Conservation (phyloP, 139 green algal genomes). For the Nannochloris sp. region DNA sequence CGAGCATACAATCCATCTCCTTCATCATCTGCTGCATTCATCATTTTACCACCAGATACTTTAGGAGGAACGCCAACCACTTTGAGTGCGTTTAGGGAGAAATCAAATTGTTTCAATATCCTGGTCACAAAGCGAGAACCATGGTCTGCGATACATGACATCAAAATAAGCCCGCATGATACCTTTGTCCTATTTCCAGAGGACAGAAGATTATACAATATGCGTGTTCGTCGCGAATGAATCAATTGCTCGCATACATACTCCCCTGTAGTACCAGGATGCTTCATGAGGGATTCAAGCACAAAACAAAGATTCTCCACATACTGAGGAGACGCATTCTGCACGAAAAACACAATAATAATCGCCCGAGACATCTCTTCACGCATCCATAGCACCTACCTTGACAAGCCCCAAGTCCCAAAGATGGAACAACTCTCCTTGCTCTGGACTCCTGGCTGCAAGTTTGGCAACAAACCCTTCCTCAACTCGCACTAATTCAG, state of each 20-base stretch:
- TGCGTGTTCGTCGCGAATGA: slow-evolving; percentile 27
- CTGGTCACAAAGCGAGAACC: slow-evolving; percentile 15
- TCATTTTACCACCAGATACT: slow-evolving; percentile 26
- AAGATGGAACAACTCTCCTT: slow-evolving; percentile 16
- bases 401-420: slow-evolving; percentile 24
- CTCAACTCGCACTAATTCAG: neutral
- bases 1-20: neutral
- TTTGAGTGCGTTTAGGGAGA: slow-evolving; percentile 14
- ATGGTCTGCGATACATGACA: slow-evolving; percentile 26
- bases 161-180: slow-evolving; percentile 39
- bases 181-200: slow-evolving; percentile 17
- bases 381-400: slow-evolving; percentile 2
- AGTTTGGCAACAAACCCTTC: neutral
- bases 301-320: neutral
- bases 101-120: slow-evolving; percentile 43
- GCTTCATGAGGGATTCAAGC: no score
- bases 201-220: slow-evolving; percentile 40
- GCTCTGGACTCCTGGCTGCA: slow-evolving; percentile 1
- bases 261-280: no score
- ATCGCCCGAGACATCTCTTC: no score
- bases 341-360: neutral
- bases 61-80: slow-evolving; percentile 25
- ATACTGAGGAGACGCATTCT: neutral
- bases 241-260: neutral
- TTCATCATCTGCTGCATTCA: slow-evolving; percentile 7